Conservation (phyloP, 495 filamentous ascomycete species). For the Hypoxylon fragiforme region DNA sequence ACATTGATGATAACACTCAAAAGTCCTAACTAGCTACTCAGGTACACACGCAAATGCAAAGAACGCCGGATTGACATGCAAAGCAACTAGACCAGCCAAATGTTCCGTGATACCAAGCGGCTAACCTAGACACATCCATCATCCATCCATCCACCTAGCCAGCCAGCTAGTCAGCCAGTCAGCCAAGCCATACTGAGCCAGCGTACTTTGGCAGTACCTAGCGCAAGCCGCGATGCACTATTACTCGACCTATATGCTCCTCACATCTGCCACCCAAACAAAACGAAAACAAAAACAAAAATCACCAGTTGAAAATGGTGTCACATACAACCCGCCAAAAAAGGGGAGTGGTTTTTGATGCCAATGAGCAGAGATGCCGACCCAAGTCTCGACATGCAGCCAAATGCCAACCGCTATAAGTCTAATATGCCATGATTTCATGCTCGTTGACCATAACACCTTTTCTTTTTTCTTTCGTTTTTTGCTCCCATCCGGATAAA, state of each 20-base stretch:
- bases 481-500: no score
- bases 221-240: slow-evolving; percentile 5
- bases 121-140: background rate
- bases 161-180: no score
- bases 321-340: no score
- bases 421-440: slow-evolving; percentile 19
- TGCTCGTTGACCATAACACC: no score
- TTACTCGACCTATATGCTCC: slow-evolving; percentile 5
- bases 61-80: slow-evolving; percentile 18
- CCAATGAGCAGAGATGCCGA: slow-evolving; percentile 6
- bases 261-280: slow-evolving; percentile 4
- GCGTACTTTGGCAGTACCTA: no score
- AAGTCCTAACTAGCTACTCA: no score
- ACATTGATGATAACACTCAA: slow-evolving; percentile 7
- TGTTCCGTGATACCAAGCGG: slow-evolving; percentile 16
- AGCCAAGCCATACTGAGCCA: no score
- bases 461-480: no score
- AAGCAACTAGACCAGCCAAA: slow-evolving; percentile 12
- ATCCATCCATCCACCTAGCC: no score
- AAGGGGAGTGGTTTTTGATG: background rate
- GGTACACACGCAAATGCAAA: background rate
- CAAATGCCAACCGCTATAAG: slow-evolving; percentile 19
- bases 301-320: no score
- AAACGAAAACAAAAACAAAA: background rate
- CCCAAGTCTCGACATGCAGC: slow-evolving; percentile 1